Evolutionary conservation across 2,329 filamentous ascomycete species (phyloP).

Genomic region (Penicillium psychrosexuale): DNA sequence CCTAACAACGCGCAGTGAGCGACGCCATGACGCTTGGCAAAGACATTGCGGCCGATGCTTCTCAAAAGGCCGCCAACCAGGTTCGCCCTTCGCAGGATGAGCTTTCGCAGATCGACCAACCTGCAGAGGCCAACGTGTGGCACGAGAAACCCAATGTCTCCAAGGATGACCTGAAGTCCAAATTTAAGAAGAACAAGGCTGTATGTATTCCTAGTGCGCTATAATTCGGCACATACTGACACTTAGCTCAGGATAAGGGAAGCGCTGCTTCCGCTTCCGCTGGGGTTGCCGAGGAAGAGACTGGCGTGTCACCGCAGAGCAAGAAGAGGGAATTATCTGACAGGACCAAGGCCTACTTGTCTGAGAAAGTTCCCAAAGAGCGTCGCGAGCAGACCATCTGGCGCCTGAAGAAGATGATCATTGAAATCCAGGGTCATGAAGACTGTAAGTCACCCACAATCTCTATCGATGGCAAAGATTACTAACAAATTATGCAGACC

Average conservation of each 20-base stretch:
- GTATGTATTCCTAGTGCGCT: constrained; percentile 36
- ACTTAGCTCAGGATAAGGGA: constrained; percentile 48
- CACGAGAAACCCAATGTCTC: constrained; percentile 79
- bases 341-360: constrained; percentile 69
- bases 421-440: constrained; percentile 91
- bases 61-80: constrained; percentile 69
- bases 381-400: constrained; percentile 88
- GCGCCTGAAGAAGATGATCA: constrained; percentile 95
- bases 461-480: not conserved
- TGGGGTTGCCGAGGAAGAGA: constrained; percentile 48
- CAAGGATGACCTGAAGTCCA: constrained; percentile 64
- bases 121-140: constrained; percentile 90
- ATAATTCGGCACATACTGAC: not conserved
- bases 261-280: constrained; percentile 46
- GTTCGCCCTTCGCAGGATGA: constrained; percentile 76
- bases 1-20: constrained; percentile 53
- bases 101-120: constrained; percentile 71
- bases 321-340: constrained; percentile 38
- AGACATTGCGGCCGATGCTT: constrained; percentile 89
- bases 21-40: constrained; percentile 79
- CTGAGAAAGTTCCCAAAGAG: constrained; percentile 84
- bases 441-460: constrained; percentile 60
- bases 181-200: constrained; percentile 56
- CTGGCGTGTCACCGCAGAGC: constrained; percentile 50
- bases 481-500: constrained; percentile 50